Base-by-base conservation (phyloP, 345 rosid species). In the Melastoma malabathricum region DNA sequence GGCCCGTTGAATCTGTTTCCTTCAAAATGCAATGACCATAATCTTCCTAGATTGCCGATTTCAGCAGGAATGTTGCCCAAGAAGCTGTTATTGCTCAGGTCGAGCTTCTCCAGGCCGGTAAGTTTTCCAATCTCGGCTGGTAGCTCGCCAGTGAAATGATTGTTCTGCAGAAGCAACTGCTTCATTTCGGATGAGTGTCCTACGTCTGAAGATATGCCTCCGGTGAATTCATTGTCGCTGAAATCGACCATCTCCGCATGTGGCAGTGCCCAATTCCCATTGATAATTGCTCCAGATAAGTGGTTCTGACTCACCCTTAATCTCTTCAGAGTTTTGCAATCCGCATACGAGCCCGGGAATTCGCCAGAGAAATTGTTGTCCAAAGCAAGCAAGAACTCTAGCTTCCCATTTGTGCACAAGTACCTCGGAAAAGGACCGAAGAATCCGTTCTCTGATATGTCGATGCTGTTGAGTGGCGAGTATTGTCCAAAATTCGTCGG, bases 401-500 rank as follows among this genome's bases (percentile, higher is more conserved):
- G 59, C 41, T 70, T 75, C 25, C 69, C 61, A 20, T 56, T 63
- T 68, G 51, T 76, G 66, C 96, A 90, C 61, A 86, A 57, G 66
- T 67, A 90, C 49, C 60, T 57, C 3, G 98, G 98, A 52, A 90
- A 86, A 2, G 62, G 60, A 60, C 98, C 96, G 1, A 83, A 65
- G 49, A 90, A 80, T 43, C 48, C 59, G 64, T 90, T 90, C 60
- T 90, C 94, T 0, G 98, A 90, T 70, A 90, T 80, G 68, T 90
- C 98, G 44, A 84, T 39, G 25, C 72, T 78, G 1, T 48, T 62
- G 23, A 86, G 52, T 0, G 73, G 82, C 0, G 94, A 80, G 59
- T 78, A 82, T 1, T 75, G 67, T 44, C 98, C 96, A 1, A 82
- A 51, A 61, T 78, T 80, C 2, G 58, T 61, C 0, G 96, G 98